Conservation (phyloP, 495 filamentous ascomycete genomes). For the Podospora tetraspora region DNA sequence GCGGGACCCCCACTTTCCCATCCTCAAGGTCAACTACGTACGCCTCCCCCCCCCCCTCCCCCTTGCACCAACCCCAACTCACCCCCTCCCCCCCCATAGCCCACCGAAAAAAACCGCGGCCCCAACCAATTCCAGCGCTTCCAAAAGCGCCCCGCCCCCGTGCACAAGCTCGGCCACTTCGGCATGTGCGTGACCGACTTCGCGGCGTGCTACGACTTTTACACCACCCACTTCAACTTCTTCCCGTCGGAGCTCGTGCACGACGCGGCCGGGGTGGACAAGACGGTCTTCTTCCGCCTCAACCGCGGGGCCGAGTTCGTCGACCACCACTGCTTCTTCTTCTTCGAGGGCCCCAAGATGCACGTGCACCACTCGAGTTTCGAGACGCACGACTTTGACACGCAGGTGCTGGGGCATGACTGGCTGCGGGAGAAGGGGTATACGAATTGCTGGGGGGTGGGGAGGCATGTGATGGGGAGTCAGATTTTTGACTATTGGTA, state of each 20-base stretch:
- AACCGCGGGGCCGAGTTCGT: conserved; percentile 54
- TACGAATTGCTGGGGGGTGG: conserved; percentile 65
- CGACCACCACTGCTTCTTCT: conserved; percentile 73
- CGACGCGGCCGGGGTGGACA: conserved; percentile 44
- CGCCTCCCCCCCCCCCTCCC: neutral
- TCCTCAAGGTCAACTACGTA: conserved; percentile 42
- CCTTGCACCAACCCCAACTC: neutral
- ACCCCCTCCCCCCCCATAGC: conserved; percentile 18
- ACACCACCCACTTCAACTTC: conserved; percentile 63
- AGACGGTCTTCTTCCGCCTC: conserved; percentile 59
- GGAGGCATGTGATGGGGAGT: conserved; percentile 62
- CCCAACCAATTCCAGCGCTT: conserved; percentile 48
- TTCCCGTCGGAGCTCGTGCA: conserved; percentile 53
- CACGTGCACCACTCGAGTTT: conserved; percentile 70
- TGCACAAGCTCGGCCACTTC: conserved; percentile 74
- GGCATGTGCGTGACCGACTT: conserved; percentile 60
- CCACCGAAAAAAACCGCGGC: conserved; percentile 44
- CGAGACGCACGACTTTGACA: conserved; percentile 73
- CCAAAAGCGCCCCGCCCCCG: conserved; percentile 58
- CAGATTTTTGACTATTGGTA: conserved; percentile 70
- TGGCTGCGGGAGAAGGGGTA: conserved; percentile 62
- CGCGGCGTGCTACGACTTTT: conserved; percentile 53
- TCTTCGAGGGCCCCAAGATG: conserved; percentile 46
- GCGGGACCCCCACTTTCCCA: conserved; percentile 38
- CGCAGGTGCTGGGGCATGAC: conserved; percentile 67